Conservation (phyloP, 768 basidiomycete species). For the Phaeotremella fagi region DNA sequence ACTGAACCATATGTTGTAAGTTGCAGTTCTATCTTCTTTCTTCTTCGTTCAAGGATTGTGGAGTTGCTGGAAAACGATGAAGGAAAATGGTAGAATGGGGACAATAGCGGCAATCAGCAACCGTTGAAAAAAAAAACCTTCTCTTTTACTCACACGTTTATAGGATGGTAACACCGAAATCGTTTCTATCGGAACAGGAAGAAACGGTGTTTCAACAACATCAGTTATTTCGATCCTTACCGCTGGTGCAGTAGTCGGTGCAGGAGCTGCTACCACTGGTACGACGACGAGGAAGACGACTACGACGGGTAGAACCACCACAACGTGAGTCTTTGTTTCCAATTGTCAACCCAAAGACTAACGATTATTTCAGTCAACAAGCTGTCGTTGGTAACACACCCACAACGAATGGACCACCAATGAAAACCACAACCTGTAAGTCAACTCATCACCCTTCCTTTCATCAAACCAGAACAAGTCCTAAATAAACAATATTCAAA, state of each 20-base stretch:
- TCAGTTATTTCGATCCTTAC: not conserved
- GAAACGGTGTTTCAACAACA: slow-evolving; percentile 11
- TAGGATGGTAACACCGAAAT: slow-evolving; percentile 38
- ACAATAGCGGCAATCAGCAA: no score
- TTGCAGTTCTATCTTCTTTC: no score
- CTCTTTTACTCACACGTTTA: not conserved
- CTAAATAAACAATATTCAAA: slow-evolving; percentile 7
- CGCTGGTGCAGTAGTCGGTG: not conserved
- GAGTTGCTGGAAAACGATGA: no score
- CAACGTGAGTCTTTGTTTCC: not conserved
- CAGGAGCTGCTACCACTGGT: slow-evolving; percentile 7
- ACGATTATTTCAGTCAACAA: not conserved
- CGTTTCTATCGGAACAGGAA: slow-evolving; percentile 30
- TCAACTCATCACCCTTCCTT: not conserved
- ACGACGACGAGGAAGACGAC: slow-evolving; percentile 5
- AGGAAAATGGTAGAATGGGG: no score
- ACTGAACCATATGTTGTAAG: slow-evolving; percentile 28
- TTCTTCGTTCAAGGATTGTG: no score
- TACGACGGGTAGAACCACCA: slow-evolving; percentile 7
- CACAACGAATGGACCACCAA: slow-evolving; percentile 10
- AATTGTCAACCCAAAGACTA: not conserved
- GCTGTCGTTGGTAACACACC: not conserved
- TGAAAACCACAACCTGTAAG: slow-evolving; percentile 30
- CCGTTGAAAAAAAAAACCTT: no score
- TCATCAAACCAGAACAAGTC: not conserved